Evolutionary conservation across 2,329 filamentous ascomycete species (phyloP).

Genomic region (Epichloe gansuensis): DNA sequence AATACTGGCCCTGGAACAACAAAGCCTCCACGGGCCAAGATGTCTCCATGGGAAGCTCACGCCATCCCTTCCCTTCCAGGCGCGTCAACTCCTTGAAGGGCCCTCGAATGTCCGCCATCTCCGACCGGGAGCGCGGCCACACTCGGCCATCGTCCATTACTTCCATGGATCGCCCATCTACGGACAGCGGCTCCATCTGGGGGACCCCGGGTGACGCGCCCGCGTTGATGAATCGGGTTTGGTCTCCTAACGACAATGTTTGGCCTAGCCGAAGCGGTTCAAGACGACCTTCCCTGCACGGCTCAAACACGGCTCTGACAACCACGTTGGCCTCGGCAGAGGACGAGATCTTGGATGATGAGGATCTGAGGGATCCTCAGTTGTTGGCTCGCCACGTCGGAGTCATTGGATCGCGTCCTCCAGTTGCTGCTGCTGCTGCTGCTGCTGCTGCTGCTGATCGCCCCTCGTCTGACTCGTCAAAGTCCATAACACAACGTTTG

Average conservation of each 20-base stretch:
- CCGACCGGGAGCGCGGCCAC: constrained; percentile 43
- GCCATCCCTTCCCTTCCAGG: constrained; percentile 26
- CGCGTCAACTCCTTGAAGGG: constrained; percentile 37
- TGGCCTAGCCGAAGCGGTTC: constrained; percentile 57
- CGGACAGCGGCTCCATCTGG: constrained; percentile 66
- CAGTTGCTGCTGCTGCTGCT: constrained; percentile 12
- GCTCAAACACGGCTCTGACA: constrained; percentile 51
- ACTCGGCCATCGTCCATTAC: constrained; percentile 58
- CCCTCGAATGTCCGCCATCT: constrained; percentile 33
- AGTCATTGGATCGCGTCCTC: constrained; percentile 69
- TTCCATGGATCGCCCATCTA: constrained; percentile 60
- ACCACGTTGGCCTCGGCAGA: constrained; percentile 51
- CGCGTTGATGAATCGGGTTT: constrained; percentile 43
- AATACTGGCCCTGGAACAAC: constrained; percentile 46
- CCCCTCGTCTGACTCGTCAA: constrained; percentile 11
- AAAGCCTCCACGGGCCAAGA: constrained; percentile 38
- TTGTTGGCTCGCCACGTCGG: constrained; percentile 46
- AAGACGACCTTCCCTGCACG: constrained; percentile 68
- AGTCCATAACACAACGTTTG: constrained; percentile 44
- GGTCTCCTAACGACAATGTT: constrained; percentile 45
- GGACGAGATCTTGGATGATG: constrained; percentile 49
- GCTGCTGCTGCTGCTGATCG: constrained; percentile 1
- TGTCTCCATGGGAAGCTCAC: constrained; percentile 15
- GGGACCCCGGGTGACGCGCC: constrained; percentile 38
- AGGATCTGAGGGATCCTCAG: constrained; percentile 39